phyloP scores from a whole-genome alignment of 1,284 basidiomycete genomes.

The Filobasidium uniguttulatum region DNA sequence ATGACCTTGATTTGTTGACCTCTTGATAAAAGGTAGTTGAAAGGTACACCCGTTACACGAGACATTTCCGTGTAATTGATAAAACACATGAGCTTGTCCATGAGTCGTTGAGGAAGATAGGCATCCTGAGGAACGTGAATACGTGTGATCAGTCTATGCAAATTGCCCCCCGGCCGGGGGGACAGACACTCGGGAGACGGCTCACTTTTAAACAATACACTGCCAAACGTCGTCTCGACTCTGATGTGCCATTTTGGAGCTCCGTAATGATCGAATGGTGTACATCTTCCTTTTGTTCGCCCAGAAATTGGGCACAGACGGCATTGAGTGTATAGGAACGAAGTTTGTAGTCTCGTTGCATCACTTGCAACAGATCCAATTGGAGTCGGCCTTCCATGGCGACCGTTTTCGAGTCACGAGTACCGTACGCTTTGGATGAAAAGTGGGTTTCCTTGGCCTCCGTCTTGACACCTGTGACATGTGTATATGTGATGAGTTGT shows the following conservation, averaged over 20 bases:
- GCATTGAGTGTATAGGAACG: constrained; percentile 90
- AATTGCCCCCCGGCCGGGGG: no score
- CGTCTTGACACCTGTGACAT: constrained; percentile 49
- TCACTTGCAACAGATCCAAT: constrained; percentile 83
- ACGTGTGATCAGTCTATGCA: no score
- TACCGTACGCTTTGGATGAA: constrained; percentile 88
- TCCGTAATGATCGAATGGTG: constrained; percentile 95
- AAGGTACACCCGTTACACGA: constrained; percentile 92
- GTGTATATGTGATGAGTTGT: neutral
- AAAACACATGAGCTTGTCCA: constrained; percentile 96
- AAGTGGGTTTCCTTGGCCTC: constrained; percentile 84
- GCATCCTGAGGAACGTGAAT: constrained; percentile 70
- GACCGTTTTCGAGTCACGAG: constrained; percentile 87
- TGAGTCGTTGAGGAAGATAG: constrained; percentile 78
- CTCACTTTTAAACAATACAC: constrained; percentile 88
- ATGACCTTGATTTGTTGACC: constrained; percentile 95
- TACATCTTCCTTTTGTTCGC: constrained; percentile 94
- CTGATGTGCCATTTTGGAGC: constrained; percentile 82
- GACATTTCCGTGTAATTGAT: constrained; percentile 94
- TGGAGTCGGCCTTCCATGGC: constrained; percentile 76
- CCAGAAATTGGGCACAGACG: constrained; percentile 86
- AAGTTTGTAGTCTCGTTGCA: constrained; percentile 92
- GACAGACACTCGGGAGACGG: neutral
- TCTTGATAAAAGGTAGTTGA: constrained; percentile 78
- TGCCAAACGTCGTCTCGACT: constrained; percentile 73